These are phyloP conservation scores for Escallonia herrerae DNA, from an alignment of 129 eudicot genomes.

Conservation along the genomic window DNA sequence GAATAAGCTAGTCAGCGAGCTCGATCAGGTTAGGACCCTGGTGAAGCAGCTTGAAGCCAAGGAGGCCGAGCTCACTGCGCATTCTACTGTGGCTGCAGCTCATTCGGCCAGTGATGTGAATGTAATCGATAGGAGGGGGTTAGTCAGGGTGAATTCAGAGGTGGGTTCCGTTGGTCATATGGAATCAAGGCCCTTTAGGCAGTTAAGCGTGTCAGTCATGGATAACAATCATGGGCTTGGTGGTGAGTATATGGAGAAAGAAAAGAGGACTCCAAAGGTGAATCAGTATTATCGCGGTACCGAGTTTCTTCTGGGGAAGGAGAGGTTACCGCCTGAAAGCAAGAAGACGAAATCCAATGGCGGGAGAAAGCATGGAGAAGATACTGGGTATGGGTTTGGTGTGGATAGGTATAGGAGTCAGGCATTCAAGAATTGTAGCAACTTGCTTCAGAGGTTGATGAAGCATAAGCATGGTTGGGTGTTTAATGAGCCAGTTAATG, in stretches of 20 bases:
- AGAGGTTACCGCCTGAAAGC: conserved; percentile 74
- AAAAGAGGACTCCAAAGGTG: conserved; percentile 91
- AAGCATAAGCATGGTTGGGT: conserved; percentile 93
- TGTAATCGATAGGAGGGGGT: conserved; percentile 22
- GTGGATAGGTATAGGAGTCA: conserved; percentile 43
- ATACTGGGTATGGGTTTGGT: conserved; percentile 24
- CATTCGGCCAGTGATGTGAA: conserved; percentile 22
- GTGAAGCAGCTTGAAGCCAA: conserved; percentile 52
- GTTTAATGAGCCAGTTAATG: conserved; percentile 83
- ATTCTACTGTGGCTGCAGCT: neutral
- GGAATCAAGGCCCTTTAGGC: conserved; percentile 50
- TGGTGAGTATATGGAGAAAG: conserved; percentile 63
- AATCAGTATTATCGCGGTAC: conserved; percentile 74
- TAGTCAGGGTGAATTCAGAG: conserved; percentile 56
- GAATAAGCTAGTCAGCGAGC: conserved; percentile 55
- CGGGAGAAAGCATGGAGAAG: conserved; percentile 48
- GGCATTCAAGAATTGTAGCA: conserved; percentile 52
- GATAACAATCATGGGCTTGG: conserved; percentile 41
- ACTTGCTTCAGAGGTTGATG: conserved; percentile 73
- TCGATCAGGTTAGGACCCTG: conserved; percentile 47
- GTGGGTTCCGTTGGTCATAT: conserved; percentile 42
- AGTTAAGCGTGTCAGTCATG: conserved; percentile 49
- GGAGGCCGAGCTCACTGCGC: conserved; percentile 48
- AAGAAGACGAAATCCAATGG: conserved; percentile 46
- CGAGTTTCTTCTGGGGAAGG: conserved; percentile 77